These are phyloP conservation scores for Penicillium subrubescens DNA, from an alignment of 495 filamentous ascomycete species.

Conservation along the genomic window DNA sequence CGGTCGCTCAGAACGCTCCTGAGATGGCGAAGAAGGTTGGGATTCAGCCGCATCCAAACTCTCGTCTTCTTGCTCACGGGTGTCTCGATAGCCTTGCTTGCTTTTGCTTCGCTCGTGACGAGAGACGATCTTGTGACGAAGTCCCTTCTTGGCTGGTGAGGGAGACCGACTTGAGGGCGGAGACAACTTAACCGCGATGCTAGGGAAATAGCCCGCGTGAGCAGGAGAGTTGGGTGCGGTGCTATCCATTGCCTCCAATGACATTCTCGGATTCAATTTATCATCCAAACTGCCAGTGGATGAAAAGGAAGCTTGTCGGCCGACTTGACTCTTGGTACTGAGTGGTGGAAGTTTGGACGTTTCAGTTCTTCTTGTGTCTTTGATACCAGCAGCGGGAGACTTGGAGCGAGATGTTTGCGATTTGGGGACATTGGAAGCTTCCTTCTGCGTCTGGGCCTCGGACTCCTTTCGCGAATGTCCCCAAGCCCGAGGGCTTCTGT, in stretches of 20 bases:
- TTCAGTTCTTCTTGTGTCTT: slow-evolving; percentile 10
- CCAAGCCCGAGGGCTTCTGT: slow-evolving; percentile 13
- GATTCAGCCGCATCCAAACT: slow-evolving; percentile 24
- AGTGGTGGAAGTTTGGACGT: slow-evolving; percentile 8
- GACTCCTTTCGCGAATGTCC: slow-evolving; percentile 16
- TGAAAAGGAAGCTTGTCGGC: slow-evolving; percentile 36
- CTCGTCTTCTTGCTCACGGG: slow-evolving; percentile 25
- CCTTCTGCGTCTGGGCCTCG: slow-evolving; percentile 9
- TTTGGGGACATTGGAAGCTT: slow-evolving; percentile 9
- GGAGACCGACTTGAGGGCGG: slow-evolving; percentile 53
- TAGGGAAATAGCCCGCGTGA: slow-evolving; percentile 52
- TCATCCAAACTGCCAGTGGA: slow-evolving; percentile 42
- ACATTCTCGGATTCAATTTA: slow-evolving; percentile 40
- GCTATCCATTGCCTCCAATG: slow-evolving; percentile 50
- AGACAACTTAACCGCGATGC: slow-evolving; percentile 59
- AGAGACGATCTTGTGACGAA: slow-evolving; percentile 46
- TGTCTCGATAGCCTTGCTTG: slow-evolving; percentile 35
- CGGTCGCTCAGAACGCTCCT: slow-evolving; percentile 19
- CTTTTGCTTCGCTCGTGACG: slow-evolving; percentile 49
- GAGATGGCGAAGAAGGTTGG: slow-evolving; percentile 11
- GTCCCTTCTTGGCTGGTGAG: slow-evolving; percentile 51
- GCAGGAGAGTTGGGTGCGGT: slow-evolving; percentile 52
- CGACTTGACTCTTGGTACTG: slow-evolving; percentile 13
- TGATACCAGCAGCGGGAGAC: slow-evolving; percentile 7
- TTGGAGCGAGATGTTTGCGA: slow-evolving; percentile 16